Conservation (phyloP, 768 basidiomycete genomes). For the Lentinula aciculospora region DNA sequence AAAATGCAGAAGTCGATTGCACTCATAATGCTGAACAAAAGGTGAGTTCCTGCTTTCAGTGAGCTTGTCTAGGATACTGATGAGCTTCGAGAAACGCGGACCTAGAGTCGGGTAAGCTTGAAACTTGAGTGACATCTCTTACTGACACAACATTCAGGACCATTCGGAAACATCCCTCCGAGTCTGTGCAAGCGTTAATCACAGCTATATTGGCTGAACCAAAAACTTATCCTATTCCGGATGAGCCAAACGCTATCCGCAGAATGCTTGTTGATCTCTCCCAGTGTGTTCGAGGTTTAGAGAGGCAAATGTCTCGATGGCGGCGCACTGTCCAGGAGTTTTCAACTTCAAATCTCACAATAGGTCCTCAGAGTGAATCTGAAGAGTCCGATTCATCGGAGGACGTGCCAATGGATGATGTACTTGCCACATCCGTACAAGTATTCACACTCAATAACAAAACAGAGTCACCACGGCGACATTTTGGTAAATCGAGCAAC, state of each 20-base stretch:
- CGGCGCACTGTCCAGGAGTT: slow-evolving; percentile 3
- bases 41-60: background rate
- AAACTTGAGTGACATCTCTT: background rate
- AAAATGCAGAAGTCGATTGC: slow-evolving; percentile 1
- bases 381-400: background rate
- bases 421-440: background rate
- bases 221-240: background rate
- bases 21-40: slow-evolving; percentile 4
- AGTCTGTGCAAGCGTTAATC: slow-evolving; percentile 3
- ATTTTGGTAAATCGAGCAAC: slow-evolving; percentile 31
- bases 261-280: slow-evolving; percentile 3
- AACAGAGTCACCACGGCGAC: background rate
- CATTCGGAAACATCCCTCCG: slow-evolving; percentile 3
- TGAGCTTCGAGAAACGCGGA: background rate
- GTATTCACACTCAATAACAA: background rate
- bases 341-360: background rate
- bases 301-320: slow-evolving; percentile 4
- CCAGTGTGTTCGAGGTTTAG: background rate
- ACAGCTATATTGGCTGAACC: background rate
- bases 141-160: background rate
- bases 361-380: background rate
- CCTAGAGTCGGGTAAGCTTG: background rate
- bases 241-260: background rate
- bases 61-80: background rate
- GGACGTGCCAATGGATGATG: background rate